Base-by-base conservation (phyloP, 2,329 filamentous ascomycete species). In the Arthrobotrys pseudoclavata region DNA sequence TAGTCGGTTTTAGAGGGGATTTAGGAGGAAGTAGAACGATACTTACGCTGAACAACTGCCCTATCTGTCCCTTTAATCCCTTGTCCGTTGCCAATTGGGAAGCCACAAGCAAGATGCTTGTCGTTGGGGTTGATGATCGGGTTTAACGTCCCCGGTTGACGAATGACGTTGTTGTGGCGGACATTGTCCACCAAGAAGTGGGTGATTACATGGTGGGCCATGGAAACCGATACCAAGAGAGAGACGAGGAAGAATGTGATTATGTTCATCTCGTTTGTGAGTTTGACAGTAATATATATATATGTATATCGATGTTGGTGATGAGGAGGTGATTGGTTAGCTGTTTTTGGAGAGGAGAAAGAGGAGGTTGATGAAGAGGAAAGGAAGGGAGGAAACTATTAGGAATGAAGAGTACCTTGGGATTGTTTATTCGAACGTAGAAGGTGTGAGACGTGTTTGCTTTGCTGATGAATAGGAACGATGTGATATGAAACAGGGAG, bases 141-240 rank as follows among this genome's bases (percentile, higher is more conserved):
- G 18, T 67, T 66, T 10, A 76, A 61, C 7, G 66, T 76, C 26
- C 72, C 72, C 6, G 72, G 66, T 22, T 76, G 72, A 29, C 72
- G 64, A n/a, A 76, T 40, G 15, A 76, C 72, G 26, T 76, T 60
- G 48, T 18, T 13, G 24, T 76, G 66, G 20, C 40, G 72, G 20
- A 66, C 31, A 20, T 61, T 47, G 57, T 76, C 66, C 13, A 76
- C 50, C 29, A 66, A 26, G 42, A 76, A 70, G 42, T 60, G 4
- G 2, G 66, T 70, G 57, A 76, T 29, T 5, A 76, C 60, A 15
- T 76, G 72, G 31, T 76, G 72, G 4, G 66, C 72, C n/a, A 26
- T 22, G 2, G 50, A 15, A 9, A 20, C 26, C n/a, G 50, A 12
- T 5, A 42, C 37, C 24, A 64, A 31, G 7, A 76, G 48, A 9